Evolutionary conservation across 345 rosid species (phyloP), one percentile per base, ranked within the genome.

Genomic region (Brassica carinata): DNA sequence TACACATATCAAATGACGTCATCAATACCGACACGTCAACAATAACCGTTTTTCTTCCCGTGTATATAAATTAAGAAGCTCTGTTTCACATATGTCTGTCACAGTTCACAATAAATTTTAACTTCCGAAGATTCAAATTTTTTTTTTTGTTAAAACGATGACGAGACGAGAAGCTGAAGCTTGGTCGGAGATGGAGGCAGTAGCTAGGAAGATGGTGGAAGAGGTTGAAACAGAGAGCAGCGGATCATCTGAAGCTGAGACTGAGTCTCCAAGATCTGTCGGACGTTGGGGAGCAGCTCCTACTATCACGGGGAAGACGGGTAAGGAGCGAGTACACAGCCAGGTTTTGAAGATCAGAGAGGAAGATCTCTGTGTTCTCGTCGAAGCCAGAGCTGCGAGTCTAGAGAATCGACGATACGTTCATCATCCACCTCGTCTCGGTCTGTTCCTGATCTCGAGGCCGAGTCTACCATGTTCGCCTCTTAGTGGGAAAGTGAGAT

Each of bases 391-490:
- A 17, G 75, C 70, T 0, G 63, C 55, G 61, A 43, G 36, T 51
- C 58, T 5, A 4, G 58, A 51, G 7, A 51, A 51, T 66, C 76
- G 81, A 57, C 55, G 79, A 64, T 61, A 63, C 45, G 67, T 18
- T 0, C 64, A 53, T 64, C 74, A 53, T 64, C 74, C 31, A 4
- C 79, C 69, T n/a, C 83, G 87, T 17, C 57, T 83, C 2, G 78
- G 73, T 62, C 36, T 88, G 31, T 71, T 86, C 68, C 29, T 88
- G 38, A 74, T 89, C 67, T 51, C 92, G 2, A 61, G 90, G 27
- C 86, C 83, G 72, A 85, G 85, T 73, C 66, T 90, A 86, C 96
- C 98, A 55, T 87, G 85, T 76, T 93, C 98, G 1, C 98, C 93
- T 78, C 98, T 93, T 48, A 86, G 98, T 79, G 90, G 94, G 33